phyloP scores from a whole-genome alignment of 169 alveolate species.

The Cryptosporidium viatorum region DNA sequence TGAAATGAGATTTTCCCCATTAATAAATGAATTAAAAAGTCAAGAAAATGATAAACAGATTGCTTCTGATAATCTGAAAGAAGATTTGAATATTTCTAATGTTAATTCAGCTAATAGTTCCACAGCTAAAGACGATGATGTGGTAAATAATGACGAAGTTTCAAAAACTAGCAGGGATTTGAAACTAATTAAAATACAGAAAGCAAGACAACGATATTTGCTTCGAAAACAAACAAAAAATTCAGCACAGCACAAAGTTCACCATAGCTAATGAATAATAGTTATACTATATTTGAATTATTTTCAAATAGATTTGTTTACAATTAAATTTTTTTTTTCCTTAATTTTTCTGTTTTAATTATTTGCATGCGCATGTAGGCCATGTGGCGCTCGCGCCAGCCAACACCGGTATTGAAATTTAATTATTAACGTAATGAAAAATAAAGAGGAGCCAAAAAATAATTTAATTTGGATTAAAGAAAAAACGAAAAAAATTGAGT shows the following conservation, averaged over 20 bases:
- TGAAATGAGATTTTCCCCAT: slow-evolving; percentile 15
- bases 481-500: neutral
- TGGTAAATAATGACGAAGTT: neutral
- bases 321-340: neutral
- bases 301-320: neutral
- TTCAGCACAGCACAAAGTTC: neutral
- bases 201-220: slow-evolving; percentile 54
- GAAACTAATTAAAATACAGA: slow-evolving; percentile 23
- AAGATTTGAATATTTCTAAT: neutral
- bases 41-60: neutral
- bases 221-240: slow-evolving; percentile 14
- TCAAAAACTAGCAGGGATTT: neutral
- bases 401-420: slow-evolving; percentile 10
- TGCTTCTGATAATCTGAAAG: neutral
- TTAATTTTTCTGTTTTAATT: neutral
- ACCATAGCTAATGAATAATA: neutral
- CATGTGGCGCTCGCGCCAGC: slow-evolving; percentile 2
- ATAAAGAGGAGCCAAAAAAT: slow-evolving; percentile 28
- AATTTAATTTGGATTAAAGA: neutral
- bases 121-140: neutral
- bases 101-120: neutral
- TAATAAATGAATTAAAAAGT: neutral
- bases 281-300: neutral
- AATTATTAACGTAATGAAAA: neutral
- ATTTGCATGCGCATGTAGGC: neutral